Conservation (phyloP, 2,329 filamentous ascomycete genomes). For the Dissoconium aciculare region DNA sequence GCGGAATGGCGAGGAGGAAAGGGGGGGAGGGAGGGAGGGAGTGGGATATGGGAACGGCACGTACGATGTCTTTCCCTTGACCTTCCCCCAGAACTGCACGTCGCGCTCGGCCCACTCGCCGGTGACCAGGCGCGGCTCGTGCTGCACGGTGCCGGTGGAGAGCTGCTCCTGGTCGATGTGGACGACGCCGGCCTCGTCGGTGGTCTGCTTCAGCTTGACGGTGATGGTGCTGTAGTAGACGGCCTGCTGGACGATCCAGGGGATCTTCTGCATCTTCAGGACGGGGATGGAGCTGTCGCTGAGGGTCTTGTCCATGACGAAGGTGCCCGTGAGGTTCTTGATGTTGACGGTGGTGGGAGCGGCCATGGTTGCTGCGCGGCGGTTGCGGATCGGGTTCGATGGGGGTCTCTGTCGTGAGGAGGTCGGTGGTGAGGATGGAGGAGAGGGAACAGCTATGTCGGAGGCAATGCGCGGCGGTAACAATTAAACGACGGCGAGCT, state of each 20-base stretch:
- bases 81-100: constrained; percentile 66
- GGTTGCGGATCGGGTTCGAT: background rate
- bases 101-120: constrained; percentile 48
- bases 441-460: too few relatives aligned
- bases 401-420: background rate
- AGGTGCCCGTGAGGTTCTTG: constrained; percentile 53
- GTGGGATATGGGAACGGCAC: constrained; percentile 1
- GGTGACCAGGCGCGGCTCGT: constrained; percentile 43
- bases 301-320: constrained; percentile 60
- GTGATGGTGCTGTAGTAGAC: constrained; percentile 55
- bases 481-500: too few relatives aligned
- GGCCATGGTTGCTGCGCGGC: constrained; percentile 42
- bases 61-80: constrained; percentile 42
- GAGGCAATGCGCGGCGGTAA: too few relatives aligned
- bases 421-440: too few relatives aligned
- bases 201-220: constrained; percentile 42
- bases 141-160: constrained; percentile 53
- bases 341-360: constrained; percentile 53
- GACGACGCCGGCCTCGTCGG: constrained; percentile 27
- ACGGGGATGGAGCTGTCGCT: constrained; percentile 55
- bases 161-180: constrained; percentile 44
- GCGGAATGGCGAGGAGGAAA: background rate
- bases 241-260: constrained; percentile 30
- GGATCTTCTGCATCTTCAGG: constrained; percentile 44
- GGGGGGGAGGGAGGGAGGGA: too few relatives aligned